Conservation (phyloP, 78 protist species). For the Pigoraptor vietnamica region DNA sequence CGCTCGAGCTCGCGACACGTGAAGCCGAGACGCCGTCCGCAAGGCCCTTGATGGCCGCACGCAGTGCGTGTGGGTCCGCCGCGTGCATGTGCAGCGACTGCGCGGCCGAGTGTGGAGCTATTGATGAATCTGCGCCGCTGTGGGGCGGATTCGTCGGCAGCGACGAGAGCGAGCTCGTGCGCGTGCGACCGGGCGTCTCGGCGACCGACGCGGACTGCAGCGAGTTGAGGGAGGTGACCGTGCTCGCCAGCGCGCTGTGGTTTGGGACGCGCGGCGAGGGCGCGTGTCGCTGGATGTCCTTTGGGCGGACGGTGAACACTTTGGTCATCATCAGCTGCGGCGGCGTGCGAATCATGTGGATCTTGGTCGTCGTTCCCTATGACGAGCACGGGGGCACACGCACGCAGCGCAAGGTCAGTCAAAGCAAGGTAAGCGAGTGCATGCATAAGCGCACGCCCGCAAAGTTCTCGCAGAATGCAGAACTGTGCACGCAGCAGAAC, state of each 20-base stretch:
- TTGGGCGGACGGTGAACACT: neutral
- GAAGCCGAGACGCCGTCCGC: too few relatives aligned
- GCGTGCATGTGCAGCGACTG: too few relatives aligned
- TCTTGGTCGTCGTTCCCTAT: neutral
- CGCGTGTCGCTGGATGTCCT: too few relatives aligned
- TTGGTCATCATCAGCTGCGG: neutral
- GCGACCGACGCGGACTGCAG: neutral
- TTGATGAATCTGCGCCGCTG: too few relatives aligned
- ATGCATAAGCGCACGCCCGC: neutral
- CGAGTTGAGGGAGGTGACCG: neutral
- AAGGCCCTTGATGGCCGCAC: too few relatives aligned
- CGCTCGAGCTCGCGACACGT: too few relatives aligned
- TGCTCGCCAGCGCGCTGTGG: too few relatives aligned
- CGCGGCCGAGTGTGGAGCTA: too few relatives aligned
- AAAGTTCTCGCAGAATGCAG: neutral
- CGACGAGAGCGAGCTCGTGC: neutral
- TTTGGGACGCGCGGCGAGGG: too few relatives aligned
- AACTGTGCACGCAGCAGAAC: neutral
- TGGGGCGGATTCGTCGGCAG: too few relatives aligned
- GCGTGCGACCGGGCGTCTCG: neutral
- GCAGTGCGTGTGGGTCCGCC: too few relatives aligned
- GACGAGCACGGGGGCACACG: neutral
- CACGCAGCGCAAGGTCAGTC: neutral
- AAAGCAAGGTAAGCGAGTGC: too few relatives aligned
- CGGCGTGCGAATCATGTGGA: neutral